These are phyloP conservation scores for Sporothrix brunneoviolacea DNA, from an alignment of 2,329 filamentous ascomycete species.

Conservation along the genomic window DNA sequence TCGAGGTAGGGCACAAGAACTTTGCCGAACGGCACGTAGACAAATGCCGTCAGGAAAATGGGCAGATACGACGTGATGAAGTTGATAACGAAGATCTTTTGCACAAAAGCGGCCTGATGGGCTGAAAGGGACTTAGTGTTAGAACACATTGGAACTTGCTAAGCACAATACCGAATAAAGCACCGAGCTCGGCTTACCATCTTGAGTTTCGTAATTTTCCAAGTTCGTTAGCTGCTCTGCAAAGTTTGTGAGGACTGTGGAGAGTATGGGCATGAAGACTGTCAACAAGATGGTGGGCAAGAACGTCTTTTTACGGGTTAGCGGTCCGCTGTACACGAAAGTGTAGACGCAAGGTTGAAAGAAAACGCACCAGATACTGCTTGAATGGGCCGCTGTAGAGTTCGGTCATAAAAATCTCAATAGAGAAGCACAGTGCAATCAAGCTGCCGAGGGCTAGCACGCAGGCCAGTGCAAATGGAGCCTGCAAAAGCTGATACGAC, in stretches of 20 bases:
- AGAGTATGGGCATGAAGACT: slow-evolving; percentile 70
- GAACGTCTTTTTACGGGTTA: slow-evolving; percentile 55
- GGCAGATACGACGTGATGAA: slow-evolving; percentile 76
- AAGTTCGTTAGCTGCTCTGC: slow-evolving; percentile 71
- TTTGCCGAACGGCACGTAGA: slow-evolving; percentile 78
- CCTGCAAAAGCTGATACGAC: slow-evolving; percentile 67
- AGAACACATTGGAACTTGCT: background rate
- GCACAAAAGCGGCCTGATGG: slow-evolving; percentile 75
- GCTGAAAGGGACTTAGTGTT: slow-evolving; percentile 34
- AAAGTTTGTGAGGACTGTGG: slow-evolving; percentile 64
- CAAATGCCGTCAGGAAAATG: slow-evolving; percentile 68
- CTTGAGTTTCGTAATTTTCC: slow-evolving; percentile 89
- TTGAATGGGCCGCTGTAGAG: slow-evolving; percentile 88
- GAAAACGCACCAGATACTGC: slow-evolving; percentile 60
- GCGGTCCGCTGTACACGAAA: no score
- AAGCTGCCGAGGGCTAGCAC: slow-evolving; percentile 67
- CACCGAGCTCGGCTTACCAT: slow-evolving; percentile 36
- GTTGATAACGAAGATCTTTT: slow-evolving; percentile 87
- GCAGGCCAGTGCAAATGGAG: slow-evolving; percentile 77
- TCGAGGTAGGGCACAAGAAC: slow-evolving; percentile 80
- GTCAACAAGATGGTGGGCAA: slow-evolving; percentile 85
- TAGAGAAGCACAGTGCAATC: slow-evolving; percentile 80
- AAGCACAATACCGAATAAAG: background rate
- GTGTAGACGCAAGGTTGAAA: background rate
- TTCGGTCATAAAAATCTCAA: slow-evolving; percentile 94